Conservation (phyloP, 306 rosid species). For the Canavalia gladiata region DNA sequence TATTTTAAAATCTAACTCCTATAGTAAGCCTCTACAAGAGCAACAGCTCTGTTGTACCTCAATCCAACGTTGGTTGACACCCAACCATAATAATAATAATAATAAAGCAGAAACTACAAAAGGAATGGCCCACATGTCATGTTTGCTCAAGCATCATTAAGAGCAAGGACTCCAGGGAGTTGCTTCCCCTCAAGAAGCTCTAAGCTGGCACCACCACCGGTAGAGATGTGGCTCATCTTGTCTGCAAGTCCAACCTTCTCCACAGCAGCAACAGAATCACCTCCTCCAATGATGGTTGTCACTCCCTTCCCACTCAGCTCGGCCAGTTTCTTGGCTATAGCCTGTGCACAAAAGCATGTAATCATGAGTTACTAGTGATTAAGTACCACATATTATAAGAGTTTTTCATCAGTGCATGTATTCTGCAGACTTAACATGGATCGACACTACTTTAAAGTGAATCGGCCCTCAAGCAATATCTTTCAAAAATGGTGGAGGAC, state of each 20-base stretch:
- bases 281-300: slow-evolving; percentile 96
- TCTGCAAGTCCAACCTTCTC: slow-evolving; percentile 95
- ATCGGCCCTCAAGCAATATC: neutral
- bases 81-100: slow-evolving; percentile 52
- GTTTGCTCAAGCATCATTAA: slow-evolving; percentile 71
- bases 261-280: slow-evolving; percentile 97
- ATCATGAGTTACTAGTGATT: slow-evolving; percentile 5
- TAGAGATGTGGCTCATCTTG: slow-evolving; percentile 97
- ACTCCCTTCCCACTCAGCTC: slow-evolving; percentile 91
- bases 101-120: slow-evolving; percentile 43
- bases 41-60: slow-evolving; percentile 45
- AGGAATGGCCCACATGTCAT: neutral
- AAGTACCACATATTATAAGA: neutral
- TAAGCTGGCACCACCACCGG: slow-evolving; percentile 99
- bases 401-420: neutral
- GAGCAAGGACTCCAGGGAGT: slow-evolving; percentile 97
- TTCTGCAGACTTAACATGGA: neutral
- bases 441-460: neutral
- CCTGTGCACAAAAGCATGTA: slow-evolving; percentile 55
- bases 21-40: slow-evolving; percentile 62
- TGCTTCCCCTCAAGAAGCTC: slow-evolving; percentile 98
- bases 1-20: slow-evolving; percentile 53
- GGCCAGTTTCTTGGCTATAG: slow-evolving; percentile 87
- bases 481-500: neutral
- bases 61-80: slow-evolving; percentile 55